Percentiles rank a stretch among this genome's conserved stretches.
Evolutionary conservation across 345 rosid genomes (phyloP).

Genomic region (Eucalyptus pauciflora): DNA sequence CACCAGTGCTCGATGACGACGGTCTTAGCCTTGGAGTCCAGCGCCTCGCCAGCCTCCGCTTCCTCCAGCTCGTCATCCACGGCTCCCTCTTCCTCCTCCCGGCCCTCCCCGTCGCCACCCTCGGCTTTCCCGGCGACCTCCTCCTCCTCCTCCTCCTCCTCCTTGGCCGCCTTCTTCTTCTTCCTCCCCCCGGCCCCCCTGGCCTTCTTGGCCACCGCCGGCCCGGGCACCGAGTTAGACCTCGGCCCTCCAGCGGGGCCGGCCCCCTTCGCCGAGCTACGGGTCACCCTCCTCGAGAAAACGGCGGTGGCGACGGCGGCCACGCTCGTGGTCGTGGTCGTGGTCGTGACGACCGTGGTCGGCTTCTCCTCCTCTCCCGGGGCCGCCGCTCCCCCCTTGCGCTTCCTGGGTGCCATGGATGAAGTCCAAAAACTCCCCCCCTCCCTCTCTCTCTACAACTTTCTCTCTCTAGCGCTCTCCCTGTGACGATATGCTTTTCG

Average conservation of each 20-base stretch:
- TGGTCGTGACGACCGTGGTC: neutral
- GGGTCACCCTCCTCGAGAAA: slow-evolving; percentile 29
- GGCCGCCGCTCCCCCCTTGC: slow-evolving; percentile 20
- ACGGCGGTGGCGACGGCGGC: slow-evolving; percentile 1
- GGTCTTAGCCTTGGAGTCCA: slow-evolving; percentile 12
- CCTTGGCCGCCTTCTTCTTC: slow-evolving; percentile 1
- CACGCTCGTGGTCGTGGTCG: neutral
- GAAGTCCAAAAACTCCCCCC: too few species aligned
- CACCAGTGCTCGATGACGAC: slow-evolving; percentile 64
- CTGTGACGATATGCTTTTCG: neutral
- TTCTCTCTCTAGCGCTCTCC: neutral
- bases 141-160: neutral
- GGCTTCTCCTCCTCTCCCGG: neutral
- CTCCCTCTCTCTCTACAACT: neutral
- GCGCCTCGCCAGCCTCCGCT: neutral
- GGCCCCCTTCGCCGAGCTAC: slow-evolving; percentile 17
- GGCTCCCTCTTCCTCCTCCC: neutral
- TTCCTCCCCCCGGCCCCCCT: slow-evolving; percentile 10
- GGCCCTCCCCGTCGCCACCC: neutral
- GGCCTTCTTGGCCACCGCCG: neutral
- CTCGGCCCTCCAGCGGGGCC: slow-evolving; percentile 18
- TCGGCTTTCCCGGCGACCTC: neutral
- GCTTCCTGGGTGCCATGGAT: slow-evolving; percentile 64
- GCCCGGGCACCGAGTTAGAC: neutral
- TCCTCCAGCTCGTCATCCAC: neutral